Base-by-base conservation (phyloP, 257 asterid species). In the Coffea canephora region DNA sequence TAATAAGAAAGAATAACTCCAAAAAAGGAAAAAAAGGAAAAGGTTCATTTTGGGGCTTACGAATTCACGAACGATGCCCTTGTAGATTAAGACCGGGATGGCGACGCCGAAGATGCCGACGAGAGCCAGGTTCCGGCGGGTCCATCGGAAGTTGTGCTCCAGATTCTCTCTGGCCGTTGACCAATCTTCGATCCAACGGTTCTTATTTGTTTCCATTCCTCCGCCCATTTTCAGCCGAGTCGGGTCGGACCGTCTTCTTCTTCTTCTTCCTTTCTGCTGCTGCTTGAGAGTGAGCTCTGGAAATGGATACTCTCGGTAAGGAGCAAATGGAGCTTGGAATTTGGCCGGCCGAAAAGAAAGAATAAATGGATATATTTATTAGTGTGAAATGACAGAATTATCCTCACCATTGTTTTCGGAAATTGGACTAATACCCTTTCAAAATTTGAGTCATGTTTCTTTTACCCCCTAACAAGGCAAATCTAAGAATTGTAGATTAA, bases 171-270 rank as follows among this genome's bases (percentile, higher is more conserved):
- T 89, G 6, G 96, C 89, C 7, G 93, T 0, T 11, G 81, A 78
- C 98, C 98, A 94, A 0, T 93, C 97, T 83, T 94, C 98, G 81
- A 94, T 88, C 93, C 94, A 94, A 67, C 89, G 93, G 85, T 94
- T 93, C 93, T 89, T 93, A 82, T 91, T 81, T 0, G 90, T 65
- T 83, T 91, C 98, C 98, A 94, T 94, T 75, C 97, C 98, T 69
- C 98, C 98, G 1, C 98, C 97, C 97, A 93, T 94, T 39, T 89
- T 88, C 57, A 15, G 12, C 73, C 61, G 14, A 13, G 4, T 16
- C 23, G n/a, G 61, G 61, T 15, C 23, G 7, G 23, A 2, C 61
- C 15, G 61, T 54, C 13, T 21, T 1, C 66, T 6, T 7, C 66
- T 19, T 57, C 9, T 21, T 31, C 34, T 31, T 31, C 2, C 27